Evolutionary conservation across 495 filamentous ascomycete genomes (phyloP).

Genomic region (Polyplosphaeria fusca): DNA sequence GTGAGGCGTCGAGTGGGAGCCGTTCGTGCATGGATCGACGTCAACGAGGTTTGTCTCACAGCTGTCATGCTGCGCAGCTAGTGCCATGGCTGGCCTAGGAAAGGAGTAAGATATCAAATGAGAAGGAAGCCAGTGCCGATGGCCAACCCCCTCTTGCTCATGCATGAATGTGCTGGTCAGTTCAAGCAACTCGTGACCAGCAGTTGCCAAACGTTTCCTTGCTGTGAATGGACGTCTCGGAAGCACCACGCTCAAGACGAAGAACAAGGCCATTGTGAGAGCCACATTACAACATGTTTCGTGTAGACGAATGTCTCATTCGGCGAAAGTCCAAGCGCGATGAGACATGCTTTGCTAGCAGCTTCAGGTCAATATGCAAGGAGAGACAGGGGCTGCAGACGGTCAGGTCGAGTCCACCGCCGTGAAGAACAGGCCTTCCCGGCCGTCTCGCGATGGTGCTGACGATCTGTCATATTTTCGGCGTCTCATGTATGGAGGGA

Average conservation of each 20-base stretch:
- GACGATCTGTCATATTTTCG: not conserved
- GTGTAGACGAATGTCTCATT: too few species aligned
- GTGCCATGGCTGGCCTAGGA: not conserved
- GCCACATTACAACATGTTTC: too few species aligned
- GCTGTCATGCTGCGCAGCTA: not conserved
- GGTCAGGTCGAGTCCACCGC: too few species aligned
- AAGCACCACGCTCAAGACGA: not conserved
- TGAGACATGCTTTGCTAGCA: too few species aligned
- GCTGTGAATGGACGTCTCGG: not conserved
- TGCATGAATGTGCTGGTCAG: not conserved
- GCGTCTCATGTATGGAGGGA: not conserved
- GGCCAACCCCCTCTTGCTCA: too few species aligned
- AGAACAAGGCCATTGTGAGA: not conserved
- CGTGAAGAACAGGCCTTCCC: not conserved
- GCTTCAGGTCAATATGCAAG: too few species aligned
- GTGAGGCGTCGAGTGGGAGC: not conserved
- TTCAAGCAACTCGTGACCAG: not conserved
- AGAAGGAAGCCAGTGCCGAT: too few species aligned
- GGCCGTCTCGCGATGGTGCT: not conserved
- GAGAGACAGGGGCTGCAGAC: too few species aligned
- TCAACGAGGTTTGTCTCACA: not conserved
- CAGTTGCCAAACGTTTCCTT: not conserved
- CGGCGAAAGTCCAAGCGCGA: too few species aligned
- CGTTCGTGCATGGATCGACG: not conserved
- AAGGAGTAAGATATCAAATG: not conserved